Base-by-base conservation (phyloP, 257 asterid species). In the Ophiorrhiza pumila region DNA sequence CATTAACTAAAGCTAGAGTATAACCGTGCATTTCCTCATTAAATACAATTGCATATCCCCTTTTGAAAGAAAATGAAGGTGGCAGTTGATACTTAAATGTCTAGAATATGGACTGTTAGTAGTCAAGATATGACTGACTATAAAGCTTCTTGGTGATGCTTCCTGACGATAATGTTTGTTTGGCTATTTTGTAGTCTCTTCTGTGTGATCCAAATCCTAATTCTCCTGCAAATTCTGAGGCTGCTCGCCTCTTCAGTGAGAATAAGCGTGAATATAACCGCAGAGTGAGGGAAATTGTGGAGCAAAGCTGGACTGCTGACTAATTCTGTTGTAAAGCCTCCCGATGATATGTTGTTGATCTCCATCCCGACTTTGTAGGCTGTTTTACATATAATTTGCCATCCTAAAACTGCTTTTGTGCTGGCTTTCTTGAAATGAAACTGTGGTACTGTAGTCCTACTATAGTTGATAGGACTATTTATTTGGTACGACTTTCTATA, bases 221-320 rank as follows among this genome's bases (percentile, higher is more conserved):
- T 83, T 89, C 96, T 46, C 96, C 97, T 0, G 96, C 95, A 31
- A 91, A 91, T 75, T 89, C 95, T 17, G 96, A 89, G 83, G 97
- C 96, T 43, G 97, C 97, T 64, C 88, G 96, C 61, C 52, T 91
- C 89, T 91, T 85, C 84, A 89, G 94, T 64, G 92, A 87, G 85
- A 91, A 84, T 41, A 89, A 89, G 84, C 82, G 96, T 14, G 97
- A 91, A 22, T 91, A 91, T 76, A 89, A 89, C 76, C 88, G 97
- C 73, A 85, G 83, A 83, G 93, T 89, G 62, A 83, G 89, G 83
- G 95, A 88, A 74, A 72, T 86, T 41, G 97, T 89, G 79, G 96
- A 88, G 85, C 96, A 88, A 80, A 91, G 97, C 88, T 91, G 95
- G 97, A 87, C 93, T 4, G 97, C 97, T 0, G 96, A 91, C 79